A percentile compares a stretch with the other conserved stretches of the same genome.
phyloP scores from a whole-genome alignment of 2,329 filamentous ascomycete species.

The Cryphonectria carpinicola region DNA sequence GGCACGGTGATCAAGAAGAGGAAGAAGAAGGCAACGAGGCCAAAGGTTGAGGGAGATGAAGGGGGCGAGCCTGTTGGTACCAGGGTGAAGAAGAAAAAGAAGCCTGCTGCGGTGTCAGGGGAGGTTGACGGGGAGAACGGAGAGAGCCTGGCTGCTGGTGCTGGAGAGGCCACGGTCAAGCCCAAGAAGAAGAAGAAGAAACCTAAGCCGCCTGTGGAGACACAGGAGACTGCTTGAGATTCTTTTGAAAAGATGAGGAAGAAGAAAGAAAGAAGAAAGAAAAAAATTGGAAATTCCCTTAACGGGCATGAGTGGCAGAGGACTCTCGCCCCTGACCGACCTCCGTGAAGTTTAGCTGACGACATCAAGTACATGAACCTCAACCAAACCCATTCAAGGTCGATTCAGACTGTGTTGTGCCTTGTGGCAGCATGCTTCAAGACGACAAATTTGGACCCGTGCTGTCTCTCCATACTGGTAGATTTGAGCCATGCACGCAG shows the following conservation, averaged over 20 bases:
- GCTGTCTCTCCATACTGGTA: background rate
- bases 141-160: slow-evolving; percentile 19
- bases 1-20: slow-evolving; percentile 70
- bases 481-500: background rate
- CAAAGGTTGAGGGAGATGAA: slow-evolving; percentile 25
- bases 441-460: background rate
- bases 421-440: background rate
- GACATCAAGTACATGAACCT: background rate
- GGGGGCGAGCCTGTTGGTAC: slow-evolving; percentile 41
- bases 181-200: slow-evolving; percentile 39
- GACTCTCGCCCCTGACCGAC: background rate
- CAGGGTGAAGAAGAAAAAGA: slow-evolving; percentile 57
- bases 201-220: slow-evolving; percentile 31
- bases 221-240: slow-evolving; percentile 28
- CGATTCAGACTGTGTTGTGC: background rate
- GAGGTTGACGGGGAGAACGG: slow-evolving; percentile 24
- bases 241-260: background rate
- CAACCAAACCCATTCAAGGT: background rate
- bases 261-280: background rate
- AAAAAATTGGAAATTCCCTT: background rate
- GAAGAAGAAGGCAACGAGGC: slow-evolving; percentile 65
- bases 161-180: slow-evolving; percentile 31
- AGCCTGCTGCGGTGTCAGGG: slow-evolving; percentile 24
- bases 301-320: background rate
- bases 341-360: background rate